Conservation (phyloP, 345 rosid genomes). For the Brassica incana region DNA sequence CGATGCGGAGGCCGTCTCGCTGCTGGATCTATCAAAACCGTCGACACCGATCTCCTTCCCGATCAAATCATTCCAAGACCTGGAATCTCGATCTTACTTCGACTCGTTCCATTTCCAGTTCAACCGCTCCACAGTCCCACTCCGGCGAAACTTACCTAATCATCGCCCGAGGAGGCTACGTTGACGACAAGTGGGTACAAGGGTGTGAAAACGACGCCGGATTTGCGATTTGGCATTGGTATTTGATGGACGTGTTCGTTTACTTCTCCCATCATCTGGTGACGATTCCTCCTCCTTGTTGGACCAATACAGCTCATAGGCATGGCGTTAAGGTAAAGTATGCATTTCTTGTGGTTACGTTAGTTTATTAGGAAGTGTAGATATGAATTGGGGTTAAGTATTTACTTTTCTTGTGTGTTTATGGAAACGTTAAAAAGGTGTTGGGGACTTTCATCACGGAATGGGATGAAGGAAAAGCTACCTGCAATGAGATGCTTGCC, state of each 20-base stretch:
- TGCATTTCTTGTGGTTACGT: too few relatives aligned
- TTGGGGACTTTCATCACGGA: too few relatives aligned
- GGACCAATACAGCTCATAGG: too few relatives aligned
- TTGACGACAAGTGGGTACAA: slow-evolving; percentile 82
- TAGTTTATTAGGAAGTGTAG: too few relatives aligned
- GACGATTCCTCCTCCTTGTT: too few relatives aligned
- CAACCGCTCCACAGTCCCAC: slow-evolving; percentile 61
- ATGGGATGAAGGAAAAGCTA: too few relatives aligned
- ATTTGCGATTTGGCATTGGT: slow-evolving; percentile 69
- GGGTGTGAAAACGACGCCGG: slow-evolving; percentile 67
- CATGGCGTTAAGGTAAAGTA: too few relatives aligned
- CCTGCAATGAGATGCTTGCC: too few relatives aligned
- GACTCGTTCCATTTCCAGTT: slow-evolving; percentile 79
- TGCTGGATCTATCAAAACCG: slow-evolving; percentile 54
- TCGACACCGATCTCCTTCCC: slow-evolving; percentile 76
- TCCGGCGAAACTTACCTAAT: slow-evolving; percentile 36
- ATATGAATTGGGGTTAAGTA: not conserved
- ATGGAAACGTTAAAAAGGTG: too few relatives aligned
- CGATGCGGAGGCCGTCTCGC: slow-evolving; percentile 32
- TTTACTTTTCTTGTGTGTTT: too few relatives aligned
- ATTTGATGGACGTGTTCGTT: too few relatives aligned
- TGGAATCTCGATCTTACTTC: slow-evolving; percentile 62
- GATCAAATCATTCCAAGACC: slow-evolving; percentile 59
- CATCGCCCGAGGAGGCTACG: slow-evolving; percentile 67
- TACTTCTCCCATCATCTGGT: too few relatives aligned